phyloP scores from a whole-genome alignment of 352 stramenopile genomes.

The Phytophthora colocasiae region DNA sequence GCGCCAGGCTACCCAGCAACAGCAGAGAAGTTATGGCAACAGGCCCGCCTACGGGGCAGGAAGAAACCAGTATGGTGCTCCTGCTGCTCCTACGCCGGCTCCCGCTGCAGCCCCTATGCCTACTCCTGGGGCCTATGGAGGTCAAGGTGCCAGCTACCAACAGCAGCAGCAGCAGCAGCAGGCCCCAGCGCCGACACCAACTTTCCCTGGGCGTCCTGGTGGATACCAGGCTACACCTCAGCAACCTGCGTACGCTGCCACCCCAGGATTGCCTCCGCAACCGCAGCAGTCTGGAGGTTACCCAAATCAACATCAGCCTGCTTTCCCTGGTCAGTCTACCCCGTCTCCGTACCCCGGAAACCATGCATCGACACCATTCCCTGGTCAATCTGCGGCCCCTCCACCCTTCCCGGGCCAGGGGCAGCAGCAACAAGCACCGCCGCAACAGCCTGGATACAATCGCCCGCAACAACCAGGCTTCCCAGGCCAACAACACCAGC shows the following conservation, averaged over 20 bases:
- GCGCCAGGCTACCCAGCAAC: slow-evolving; percentile 35
- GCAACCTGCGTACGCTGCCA: slow-evolving; percentile 44
- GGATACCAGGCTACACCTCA: slow-evolving; percentile 41
- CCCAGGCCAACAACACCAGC: slow-evolving; percentile 33
- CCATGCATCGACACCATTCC: slow-evolving; percentile 39
- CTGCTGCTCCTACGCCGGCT: slow-evolving; percentile 35
- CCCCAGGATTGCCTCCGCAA: slow-evolving; percentile 33
- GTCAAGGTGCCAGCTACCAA: slow-evolving; percentile 49
- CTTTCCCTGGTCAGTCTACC: slow-evolving; percentile 43
- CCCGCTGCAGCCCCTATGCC: slow-evolving; percentile 40
- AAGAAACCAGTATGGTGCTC: slow-evolving; percentile 54
- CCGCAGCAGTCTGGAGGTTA: slow-evolving; percentile 44
- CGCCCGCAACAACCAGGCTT: slow-evolving; percentile 51
- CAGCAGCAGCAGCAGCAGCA: slow-evolving; percentile 43
- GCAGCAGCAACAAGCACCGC: slow-evolving; percentile 20
- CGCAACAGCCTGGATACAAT: slow-evolving; percentile 44
- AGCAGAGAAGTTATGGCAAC: slow-evolving; percentile 46
- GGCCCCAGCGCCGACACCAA: slow-evolving; percentile 42
- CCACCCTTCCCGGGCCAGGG: slow-evolving; percentile 49
- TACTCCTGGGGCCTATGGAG: slow-evolving; percentile 41
- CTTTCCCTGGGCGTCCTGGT: slow-evolving; percentile 48
- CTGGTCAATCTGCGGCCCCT: slow-evolving; percentile 35
- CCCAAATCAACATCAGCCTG: slow-evolving; percentile 45
- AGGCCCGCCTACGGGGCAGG: slow-evolving; percentile 38
- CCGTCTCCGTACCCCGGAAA: slow-evolving; percentile 38